Conservation (phyloP, 2,329 filamentous ascomycete species). For the Zopfia rhizophila region DNA sequence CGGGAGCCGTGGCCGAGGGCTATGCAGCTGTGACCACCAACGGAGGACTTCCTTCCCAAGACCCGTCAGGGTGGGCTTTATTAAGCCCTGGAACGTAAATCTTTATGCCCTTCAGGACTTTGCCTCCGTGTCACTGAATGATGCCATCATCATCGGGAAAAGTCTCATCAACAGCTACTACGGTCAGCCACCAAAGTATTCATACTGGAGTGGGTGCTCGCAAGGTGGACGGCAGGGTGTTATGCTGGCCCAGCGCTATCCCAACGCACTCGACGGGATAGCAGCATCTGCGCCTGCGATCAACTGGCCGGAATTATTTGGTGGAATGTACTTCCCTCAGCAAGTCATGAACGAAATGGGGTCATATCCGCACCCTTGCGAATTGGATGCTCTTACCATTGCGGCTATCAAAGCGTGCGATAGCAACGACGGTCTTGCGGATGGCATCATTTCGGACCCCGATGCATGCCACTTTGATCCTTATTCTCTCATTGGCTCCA, state of each 20-base stretch:
- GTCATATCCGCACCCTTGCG: constrained; percentile 9
- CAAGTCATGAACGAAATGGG: constrained; percentile 20
- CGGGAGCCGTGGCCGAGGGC: constrained; percentile 21
- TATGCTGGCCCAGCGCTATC: constrained; percentile 29
- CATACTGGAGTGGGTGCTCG: constrained; percentile 36
- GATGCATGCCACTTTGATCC: constrained; percentile 38
- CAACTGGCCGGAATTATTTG: constrained; percentile 6
- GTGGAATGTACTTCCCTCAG: constrained; percentile 7
- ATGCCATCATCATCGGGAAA: constrained; percentile 1
- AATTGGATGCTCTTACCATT: constrained; percentile 17
- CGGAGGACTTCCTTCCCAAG: constrained; percentile 18
- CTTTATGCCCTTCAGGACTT: constrained; percentile 35
- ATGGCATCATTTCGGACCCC: constrained; percentile 32
- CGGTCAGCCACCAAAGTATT: constrained; percentile 26
- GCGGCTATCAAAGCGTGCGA: constrained; percentile 7
- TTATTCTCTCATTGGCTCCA: constrained; percentile 11
- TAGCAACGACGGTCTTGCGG: too few species aligned
- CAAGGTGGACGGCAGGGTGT: constrained; percentile 32
- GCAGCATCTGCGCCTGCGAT: constrained; percentile 28
- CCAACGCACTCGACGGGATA: constrained; percentile 30
- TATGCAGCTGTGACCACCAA: constrained; percentile 24
- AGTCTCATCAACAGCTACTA: constrained; percentile 29
- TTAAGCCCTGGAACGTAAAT: constrained; percentile 17
- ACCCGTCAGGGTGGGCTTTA: constrained; percentile 11
- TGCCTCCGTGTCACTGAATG: constrained; percentile 38